A percentile compares a stretch with the other conserved stretches of the same genome.
Evolutionary conservation across 129 eudicot genomes (phyloP).

Genomic region (Gnaphalium uliginosum): DNA sequence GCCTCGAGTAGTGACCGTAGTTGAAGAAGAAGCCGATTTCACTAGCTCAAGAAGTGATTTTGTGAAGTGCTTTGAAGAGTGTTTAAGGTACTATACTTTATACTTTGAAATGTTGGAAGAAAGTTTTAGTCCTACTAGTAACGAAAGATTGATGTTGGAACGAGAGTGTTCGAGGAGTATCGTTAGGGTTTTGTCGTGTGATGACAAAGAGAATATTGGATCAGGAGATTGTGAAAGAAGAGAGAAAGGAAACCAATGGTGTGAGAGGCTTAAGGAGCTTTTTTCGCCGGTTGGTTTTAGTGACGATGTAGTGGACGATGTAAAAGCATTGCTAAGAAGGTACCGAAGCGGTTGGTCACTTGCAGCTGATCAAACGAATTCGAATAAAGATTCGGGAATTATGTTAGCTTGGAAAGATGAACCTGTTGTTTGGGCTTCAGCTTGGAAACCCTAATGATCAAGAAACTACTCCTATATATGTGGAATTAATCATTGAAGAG

Average conservation of each 20-base stretch:
- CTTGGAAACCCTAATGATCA: constrained; percentile 68
- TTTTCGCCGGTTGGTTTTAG: constrained; percentile 50
- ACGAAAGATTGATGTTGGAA: constrained; percentile 73
- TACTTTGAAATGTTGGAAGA: constrained; percentile 91
- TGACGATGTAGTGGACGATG: constrained; percentile 76
- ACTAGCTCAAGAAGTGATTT: constrained; percentile 57
- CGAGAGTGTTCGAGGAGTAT: constrained; percentile 65
- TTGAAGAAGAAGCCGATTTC: constrained; percentile 88
- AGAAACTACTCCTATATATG: neutral
- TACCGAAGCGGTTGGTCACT: constrained; percentile 71
- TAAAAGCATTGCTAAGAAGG: constrained; percentile 74
- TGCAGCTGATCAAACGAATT: constrained; percentile 30
- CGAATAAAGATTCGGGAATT: constrained; percentile 44
- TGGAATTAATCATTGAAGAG: neutral
- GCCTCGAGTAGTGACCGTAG: constrained; percentile 75
- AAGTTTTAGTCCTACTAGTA: constrained; percentile 65
- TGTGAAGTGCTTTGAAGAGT: constrained; percentile 70
- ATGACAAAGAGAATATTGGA: constrained; percentile 36
- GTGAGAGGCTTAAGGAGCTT: constrained; percentile 49
- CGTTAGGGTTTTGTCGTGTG: constrained; percentile 67
- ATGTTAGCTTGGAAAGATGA: constrained; percentile 86
- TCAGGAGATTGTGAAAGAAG: constrained; percentile 63
- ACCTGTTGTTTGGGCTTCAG: constrained; percentile 74
- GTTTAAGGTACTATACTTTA: constrained; percentile 67
- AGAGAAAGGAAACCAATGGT: constrained; percentile 75